Conservation (phyloP, 805 yeast genomes). For the Helenozyma baotianmanensis region DNA sequence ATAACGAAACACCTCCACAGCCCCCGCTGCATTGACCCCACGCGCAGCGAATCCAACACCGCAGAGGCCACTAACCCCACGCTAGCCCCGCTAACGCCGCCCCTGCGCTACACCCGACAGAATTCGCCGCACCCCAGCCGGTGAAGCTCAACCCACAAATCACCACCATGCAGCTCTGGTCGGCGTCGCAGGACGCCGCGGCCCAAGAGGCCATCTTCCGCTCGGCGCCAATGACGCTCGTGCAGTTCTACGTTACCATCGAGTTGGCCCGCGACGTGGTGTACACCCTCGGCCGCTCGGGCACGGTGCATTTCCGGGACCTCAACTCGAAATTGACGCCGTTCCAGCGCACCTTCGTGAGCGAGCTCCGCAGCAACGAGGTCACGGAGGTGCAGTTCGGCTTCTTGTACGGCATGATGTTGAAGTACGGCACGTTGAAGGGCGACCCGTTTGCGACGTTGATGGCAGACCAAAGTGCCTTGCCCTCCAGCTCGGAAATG, state of each 20-base stretch:
- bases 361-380: slow-evolving; percentile 37
- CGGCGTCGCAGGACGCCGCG: too few relatives aligned
- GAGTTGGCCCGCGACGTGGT: slow-evolving; percentile 43
- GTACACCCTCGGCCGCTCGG: slow-evolving; percentile 32
- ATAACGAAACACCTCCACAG: too few relatives aligned
- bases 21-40: too few relatives aligned
- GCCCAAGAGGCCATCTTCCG: slow-evolving; percentile 40
- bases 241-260: slow-evolving; percentile 44
- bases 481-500: slow-evolving; percentile 33
- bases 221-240: slow-evolving; percentile 46
- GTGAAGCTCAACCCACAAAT: too few relatives aligned
- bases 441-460: slow-evolving; percentile 23
- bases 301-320: slow-evolving; percentile 42
- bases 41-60: too few relatives aligned
- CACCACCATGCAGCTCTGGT: too few relatives aligned
- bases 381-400: slow-evolving; percentile 26
- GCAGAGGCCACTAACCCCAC: too few relatives aligned
- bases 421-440: slow-evolving; percentile 23
- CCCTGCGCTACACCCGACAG: too few relatives aligned
- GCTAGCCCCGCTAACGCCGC: too few relatives aligned
- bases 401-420: slow-evolving; percentile 25
- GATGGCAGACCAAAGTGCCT: slow-evolving; percentile 46
- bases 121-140: too few relatives aligned
- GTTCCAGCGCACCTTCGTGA: slow-evolving; percentile 43
- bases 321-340: slow-evolving; percentile 45